Evolutionary conservation across 306 rosid species (phyloP).

Genomic region (Cucurbita argyrosperma): DNA sequence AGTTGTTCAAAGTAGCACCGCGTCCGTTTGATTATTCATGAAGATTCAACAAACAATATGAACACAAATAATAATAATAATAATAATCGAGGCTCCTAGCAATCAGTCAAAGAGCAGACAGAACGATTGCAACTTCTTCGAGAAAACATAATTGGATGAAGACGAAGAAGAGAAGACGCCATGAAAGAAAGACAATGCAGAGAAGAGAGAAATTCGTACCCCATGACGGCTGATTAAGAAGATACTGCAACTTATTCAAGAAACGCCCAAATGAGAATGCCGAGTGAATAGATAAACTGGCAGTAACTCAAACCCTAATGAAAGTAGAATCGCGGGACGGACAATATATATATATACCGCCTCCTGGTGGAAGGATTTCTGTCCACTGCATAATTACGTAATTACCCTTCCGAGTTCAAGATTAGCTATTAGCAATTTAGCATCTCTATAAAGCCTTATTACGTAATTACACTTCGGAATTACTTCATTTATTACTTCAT

Average conservation of each 20-base stretch:
- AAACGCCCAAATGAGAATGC: not conserved
- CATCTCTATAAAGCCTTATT: no score
- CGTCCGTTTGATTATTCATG: not conserved
- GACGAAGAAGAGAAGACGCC: not conserved
- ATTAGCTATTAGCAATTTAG: not conserved
- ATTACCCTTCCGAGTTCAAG: not conserved
- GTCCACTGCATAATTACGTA: not conserved
- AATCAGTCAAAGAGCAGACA: not conserved
- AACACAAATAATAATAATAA: no score
- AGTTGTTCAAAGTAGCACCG: not conserved
- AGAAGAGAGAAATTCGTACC: constrained; percentile 1
- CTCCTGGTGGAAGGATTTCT: not conserved
- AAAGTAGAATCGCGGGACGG: not conserved
- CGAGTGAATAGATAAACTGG: not conserved
- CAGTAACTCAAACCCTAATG: not conserved
- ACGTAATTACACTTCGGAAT: no score
- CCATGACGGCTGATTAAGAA: constrained; percentile 4
- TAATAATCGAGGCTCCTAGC: no score
- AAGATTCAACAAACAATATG: not conserved
- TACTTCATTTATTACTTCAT: no score
- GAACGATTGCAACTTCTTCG: not conserved
- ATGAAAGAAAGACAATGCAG: not conserved
- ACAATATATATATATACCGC: not conserved
- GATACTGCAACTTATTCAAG: not conserved
- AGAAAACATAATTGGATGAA: not conserved